These are phyloP conservation scores for Solanum rostratum DNA, from an alignment of 257 asterid species.

Conservation along the genomic window DNA sequence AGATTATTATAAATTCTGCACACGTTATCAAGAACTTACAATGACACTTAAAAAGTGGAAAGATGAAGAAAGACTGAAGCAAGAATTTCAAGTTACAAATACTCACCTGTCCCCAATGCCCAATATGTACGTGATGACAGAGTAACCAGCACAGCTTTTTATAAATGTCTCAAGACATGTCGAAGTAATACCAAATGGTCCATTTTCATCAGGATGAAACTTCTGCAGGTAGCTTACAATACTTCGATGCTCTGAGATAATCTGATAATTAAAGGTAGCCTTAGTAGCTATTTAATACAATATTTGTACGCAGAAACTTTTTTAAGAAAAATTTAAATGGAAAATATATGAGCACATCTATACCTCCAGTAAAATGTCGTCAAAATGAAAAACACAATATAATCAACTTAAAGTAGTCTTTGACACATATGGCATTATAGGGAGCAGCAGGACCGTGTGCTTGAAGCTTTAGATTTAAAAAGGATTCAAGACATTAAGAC, in stretches of 20 bases:
- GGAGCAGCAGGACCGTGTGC: not conserved
- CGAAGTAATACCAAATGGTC: constrained; percentile 90
- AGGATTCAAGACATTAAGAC: not conserved
- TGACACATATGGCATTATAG: not conserved
- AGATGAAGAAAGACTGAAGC: not conserved
- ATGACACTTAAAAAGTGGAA: not conserved
- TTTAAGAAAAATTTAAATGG: not conserved
- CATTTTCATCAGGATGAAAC: constrained; percentile 87
- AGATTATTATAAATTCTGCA: not conserved
- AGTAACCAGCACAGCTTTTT: constrained; percentile 98
- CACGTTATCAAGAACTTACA: not conserved
- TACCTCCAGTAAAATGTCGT: not conserved
- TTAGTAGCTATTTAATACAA: not conserved
- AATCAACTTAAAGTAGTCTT: not conserved
- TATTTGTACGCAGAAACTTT: not conserved
- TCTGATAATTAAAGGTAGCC: constrained; percentile 33
- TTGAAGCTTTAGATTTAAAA: not conserved
- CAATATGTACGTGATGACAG: constrained; percentile 91
- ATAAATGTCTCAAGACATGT: constrained; percentile 92
- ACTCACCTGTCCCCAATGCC: constrained; percentile 96
- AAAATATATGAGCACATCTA: not conserved
- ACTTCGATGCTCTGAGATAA: constrained; percentile 95
- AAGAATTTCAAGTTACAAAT: not conserved
- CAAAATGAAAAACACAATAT: not conserved
- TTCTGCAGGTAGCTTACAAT: constrained; percentile 88